A percentile compares a stretch with the other conserved stretches of the same genome.
These are phyloP conservation scores for Diaporthe sp. DNA, from an alignment of 2,329 filamentous ascomycete species.

Conservation along the genomic window DNA sequence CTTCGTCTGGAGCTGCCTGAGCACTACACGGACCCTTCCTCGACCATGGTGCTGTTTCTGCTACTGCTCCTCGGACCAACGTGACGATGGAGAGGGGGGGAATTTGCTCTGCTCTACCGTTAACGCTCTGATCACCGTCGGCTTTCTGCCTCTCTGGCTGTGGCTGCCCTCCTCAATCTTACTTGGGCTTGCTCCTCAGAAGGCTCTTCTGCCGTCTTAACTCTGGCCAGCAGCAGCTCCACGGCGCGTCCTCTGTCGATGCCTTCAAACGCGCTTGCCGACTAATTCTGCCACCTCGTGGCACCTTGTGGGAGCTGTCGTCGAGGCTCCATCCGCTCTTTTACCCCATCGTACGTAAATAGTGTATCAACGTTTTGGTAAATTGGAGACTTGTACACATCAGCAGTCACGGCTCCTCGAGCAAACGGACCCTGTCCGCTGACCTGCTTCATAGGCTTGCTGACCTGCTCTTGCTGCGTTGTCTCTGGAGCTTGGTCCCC, in stretches of 20 bases:
- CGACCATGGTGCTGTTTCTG: conserved; percentile 12
- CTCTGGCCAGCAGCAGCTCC: neutral
- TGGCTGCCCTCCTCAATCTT: conserved; percentile 12
- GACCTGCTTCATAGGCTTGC: conserved; percentile 26
- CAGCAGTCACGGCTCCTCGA: conserved; percentile 20
- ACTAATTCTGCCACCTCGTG: conserved; percentile 9
- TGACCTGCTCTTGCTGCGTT: conserved; percentile 20
- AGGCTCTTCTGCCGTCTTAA: neutral
- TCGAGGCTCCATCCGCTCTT: conserved; percentile 21
- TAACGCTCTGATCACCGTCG: conserved; percentile 13
- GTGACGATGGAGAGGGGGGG: conserved; percentile 34
- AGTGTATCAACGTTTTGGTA: conserved; percentile 26
- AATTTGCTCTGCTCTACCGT: conserved; percentile 26
- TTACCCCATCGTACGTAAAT: conserved; percentile 32
- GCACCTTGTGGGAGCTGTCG: conserved; percentile 22
- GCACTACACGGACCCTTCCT: conserved; percentile 20
- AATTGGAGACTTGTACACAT: conserved; percentile 32
- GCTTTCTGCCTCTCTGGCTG: conserved; percentile 3
- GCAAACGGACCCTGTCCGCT: conserved; percentile 19
- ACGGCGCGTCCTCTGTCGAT: conserved; percentile 2
- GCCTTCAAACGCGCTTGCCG: conserved; percentile 30
- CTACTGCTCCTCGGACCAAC: neutral
- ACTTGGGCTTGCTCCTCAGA: neutral
- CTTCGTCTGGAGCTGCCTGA: conserved; percentile 4
- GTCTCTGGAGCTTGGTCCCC: neutral